Conservation (phyloP, 192 early-diverging fungal species). For the Coemansia sp. region DNA sequence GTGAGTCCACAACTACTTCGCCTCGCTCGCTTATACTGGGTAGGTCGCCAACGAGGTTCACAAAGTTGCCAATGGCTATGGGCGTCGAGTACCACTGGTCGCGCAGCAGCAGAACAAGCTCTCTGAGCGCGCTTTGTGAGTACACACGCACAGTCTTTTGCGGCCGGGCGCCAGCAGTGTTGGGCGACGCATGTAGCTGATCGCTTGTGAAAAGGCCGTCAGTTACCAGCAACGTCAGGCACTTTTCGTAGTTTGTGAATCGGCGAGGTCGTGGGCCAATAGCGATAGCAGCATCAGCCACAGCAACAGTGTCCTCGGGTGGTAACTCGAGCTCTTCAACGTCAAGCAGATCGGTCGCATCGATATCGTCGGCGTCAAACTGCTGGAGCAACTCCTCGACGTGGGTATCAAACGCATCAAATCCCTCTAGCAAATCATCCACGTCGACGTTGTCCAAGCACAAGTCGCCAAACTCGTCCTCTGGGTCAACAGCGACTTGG, state of each 20-base stretch:
- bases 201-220: slow-evolving; percentile 26
- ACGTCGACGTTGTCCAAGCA: slow-evolving; percentile 36
- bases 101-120: slow-evolving; percentile 56
- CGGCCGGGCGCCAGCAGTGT: slow-evolving; percentile 9
- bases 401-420: slow-evolving; percentile 20
- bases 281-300: background rate
- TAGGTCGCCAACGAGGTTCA: slow-evolving; percentile 52
- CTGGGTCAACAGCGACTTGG: background rate
- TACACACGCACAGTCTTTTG: slow-evolving; percentile 46
- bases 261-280: background rate
- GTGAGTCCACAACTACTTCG: slow-evolving; percentile 58
- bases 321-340: background rate
- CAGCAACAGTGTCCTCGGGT: background rate
- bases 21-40: background rate
- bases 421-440: slow-evolving; percentile 25
- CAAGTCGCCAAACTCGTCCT: slow-evolving; percentile 16
- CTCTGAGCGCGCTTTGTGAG: slow-evolving; percentile 35
- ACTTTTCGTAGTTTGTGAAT: slow-evolving; percentile 31
- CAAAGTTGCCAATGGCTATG: slow-evolving; percentile 61
- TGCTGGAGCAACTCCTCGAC: slow-evolving; percentile 18
- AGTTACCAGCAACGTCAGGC: slow-evolving; percentile 37
- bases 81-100: slow-evolving; percentile 67
- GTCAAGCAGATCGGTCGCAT: background rate
- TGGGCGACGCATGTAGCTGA: slow-evolving; percentile 8
- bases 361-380: slow-evolving; percentile 3